Conservation (phyloP, 2,329 filamentous ascomycete species). For the Neopestalotiopsis rosae region DNA sequence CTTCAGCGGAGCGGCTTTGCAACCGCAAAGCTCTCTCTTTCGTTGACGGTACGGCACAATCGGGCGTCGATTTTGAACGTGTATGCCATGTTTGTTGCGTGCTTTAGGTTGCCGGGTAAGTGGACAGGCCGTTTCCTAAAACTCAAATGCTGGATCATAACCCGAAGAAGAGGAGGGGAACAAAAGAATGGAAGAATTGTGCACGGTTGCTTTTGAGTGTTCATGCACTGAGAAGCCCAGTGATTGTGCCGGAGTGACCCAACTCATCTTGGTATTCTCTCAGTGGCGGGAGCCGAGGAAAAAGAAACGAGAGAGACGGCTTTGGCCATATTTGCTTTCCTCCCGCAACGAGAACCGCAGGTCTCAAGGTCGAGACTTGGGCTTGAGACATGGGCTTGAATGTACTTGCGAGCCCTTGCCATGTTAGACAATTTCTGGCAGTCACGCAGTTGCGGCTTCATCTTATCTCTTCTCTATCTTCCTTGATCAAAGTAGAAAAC, state of each 20-base stretch:
- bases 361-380: not conserved
- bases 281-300: not conserved
- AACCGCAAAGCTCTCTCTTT: not conserved
- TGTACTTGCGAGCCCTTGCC: not conserved
- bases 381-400: conserved; percentile 6
- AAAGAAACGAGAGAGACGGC: not conserved
- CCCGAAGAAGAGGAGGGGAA: not conserved
- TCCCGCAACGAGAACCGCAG: not conserved
- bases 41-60: not conserved
- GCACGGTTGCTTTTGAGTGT: not conserved
- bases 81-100: conserved; percentile 2
- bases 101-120: conserved; percentile 6
- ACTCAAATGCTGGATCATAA: not conserved
- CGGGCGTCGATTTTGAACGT: not conserved
- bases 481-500: no score
- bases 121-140: not conserved
- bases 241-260: not conserved
- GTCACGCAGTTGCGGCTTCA: not conserved
- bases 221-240: not conserved
- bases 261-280: not conserved
- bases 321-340: not conserved
- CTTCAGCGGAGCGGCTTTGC: not conserved
- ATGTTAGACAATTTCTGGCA: not conserved
- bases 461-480: not conserved
- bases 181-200: not conserved